A percentile compares a stretch with the other conserved stretches of the same genome.
Evolutionary conservation across 441 rosid species (phyloP).

Genomic region (Oxalis stricta): DNA sequence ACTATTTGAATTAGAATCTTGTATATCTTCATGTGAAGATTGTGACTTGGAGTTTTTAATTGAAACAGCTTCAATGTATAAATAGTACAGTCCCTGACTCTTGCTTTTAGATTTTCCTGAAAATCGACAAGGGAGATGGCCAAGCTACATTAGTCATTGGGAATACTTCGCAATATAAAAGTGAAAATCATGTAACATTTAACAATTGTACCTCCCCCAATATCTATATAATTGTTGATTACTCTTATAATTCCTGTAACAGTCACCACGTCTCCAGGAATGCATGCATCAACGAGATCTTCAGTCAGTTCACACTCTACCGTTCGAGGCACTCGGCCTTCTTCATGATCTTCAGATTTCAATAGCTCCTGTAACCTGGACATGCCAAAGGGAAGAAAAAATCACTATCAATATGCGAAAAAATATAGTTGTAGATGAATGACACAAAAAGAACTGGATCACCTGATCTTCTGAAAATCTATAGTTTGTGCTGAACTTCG

Average conservation of each 20-base stretch:
- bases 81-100: slow-evolving; percentile 84
- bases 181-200: not conserved
- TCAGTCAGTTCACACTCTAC: slow-evolving; percentile 93
- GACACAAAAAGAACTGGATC: not conserved
- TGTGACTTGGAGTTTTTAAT: slow-evolving; percentile 71
- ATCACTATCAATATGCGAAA: not conserved
- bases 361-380: slow-evolving; percentile 73
- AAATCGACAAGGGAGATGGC: slow-evolving; percentile 9
- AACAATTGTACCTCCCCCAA: slow-evolving; percentile 72
- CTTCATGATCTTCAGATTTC: slow-evolving; percentile 84
- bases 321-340: slow-evolving; percentile 95
- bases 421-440: not conserved
- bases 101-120: slow-evolving; percentile 85
- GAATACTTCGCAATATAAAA: not conserved
- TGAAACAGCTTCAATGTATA: slow-evolving; percentile 85
- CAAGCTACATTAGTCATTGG: slow-evolving; percentile 3
- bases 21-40: slow-evolving; percentile 41
- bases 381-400: slow-evolving; percentile 6
- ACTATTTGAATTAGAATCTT: slow-evolving; percentile 30
- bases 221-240: slow-evolving; percentile 78
- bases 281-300: slow-evolving; percentile 86
- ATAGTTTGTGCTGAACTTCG: slow-evolving; percentile 67
- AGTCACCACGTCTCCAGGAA: slow-evolving; percentile 98
- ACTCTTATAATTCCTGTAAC: slow-evolving; percentile 88
- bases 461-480: slow-evolving; percentile 98